Percentiles rank a stretch among this genome's conserved stretches.
Evolutionary conservation across 129 eudicot genomes (phyloP).

Genomic region (Flaveria bidentis): DNA sequence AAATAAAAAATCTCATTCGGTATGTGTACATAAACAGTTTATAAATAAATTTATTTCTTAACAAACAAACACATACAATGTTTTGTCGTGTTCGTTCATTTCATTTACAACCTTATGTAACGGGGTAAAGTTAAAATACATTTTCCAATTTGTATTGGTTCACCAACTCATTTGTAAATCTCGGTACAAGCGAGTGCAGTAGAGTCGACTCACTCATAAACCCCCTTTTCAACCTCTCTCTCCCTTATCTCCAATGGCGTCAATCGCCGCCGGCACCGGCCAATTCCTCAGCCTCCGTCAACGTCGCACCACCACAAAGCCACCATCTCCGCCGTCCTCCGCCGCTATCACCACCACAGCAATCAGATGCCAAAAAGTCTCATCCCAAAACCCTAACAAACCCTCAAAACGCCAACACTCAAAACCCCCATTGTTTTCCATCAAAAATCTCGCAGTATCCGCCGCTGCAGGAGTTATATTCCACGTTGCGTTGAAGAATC

Average conservation of each 20-base stretch:
- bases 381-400: constrained; percentile 41
- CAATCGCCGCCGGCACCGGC: constrained; percentile 42
- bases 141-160: background rate
- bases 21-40: no score
- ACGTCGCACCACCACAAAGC: constrained; percentile 20
- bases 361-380: constrained; percentile 38
- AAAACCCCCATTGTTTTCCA: constrained; percentile 18
- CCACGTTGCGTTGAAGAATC: constrained; percentile 33
- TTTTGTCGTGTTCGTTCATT: no score
- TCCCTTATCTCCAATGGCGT: constrained; percentile 47
- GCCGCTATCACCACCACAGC: constrained; percentile 13
- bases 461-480: constrained; percentile 41
- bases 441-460: constrained; percentile 35
- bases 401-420: constrained; percentile 18
- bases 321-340: constrained; percentile 1
- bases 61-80: no score
- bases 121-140: background rate
- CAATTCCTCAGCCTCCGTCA: constrained; percentile 30
- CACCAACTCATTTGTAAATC: constrained; percentile 28
- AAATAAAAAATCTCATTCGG: no score
- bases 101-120: no score
- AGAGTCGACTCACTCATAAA: constrained; percentile 32
- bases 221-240: constrained; percentile 27
- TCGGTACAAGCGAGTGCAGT: constrained; percentile 11
- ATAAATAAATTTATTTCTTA: no score